Conservation (phyloP, 331 rosid genomes). For the Stylosanthes scabra region DNA sequence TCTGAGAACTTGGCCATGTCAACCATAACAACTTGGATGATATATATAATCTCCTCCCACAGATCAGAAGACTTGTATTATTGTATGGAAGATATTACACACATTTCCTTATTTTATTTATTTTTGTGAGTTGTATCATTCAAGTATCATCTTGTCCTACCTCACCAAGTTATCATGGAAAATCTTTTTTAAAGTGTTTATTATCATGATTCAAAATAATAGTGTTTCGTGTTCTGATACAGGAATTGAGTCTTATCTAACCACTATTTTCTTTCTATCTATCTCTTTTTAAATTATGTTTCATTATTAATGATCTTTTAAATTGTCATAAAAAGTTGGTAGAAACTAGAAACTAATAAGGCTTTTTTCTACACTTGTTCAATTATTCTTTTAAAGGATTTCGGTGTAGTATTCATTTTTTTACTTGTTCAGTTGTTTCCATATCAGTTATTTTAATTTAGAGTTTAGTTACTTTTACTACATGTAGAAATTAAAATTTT, state of each 20-base stretch:
- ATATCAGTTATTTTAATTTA: neutral
- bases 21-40: constrained; percentile 14
- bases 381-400: no score
- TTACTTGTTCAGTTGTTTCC: no score
- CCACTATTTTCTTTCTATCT: neutral
- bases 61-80: neutral
- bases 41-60: neutral
- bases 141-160: constrained; percentile 30
- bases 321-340: neutral
- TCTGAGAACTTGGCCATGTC: neutral
- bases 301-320: no score
- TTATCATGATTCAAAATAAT: neutral
- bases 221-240: neutral
- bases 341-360: neutral
- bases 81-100: constrained; percentile 25
- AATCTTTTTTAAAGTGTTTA: no score
- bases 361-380: neutral
- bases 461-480: no score
- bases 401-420: no score
- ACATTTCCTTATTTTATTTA: neutral
- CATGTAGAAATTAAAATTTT: no score
- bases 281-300: neutral
- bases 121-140: constrained; percentile 25
- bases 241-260: constrained; percentile 8
- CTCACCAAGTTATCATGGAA: neutral